Conservation (phyloP, 495 filamentous ascomycete species). For the Aspergillus ostianus region DNA sequence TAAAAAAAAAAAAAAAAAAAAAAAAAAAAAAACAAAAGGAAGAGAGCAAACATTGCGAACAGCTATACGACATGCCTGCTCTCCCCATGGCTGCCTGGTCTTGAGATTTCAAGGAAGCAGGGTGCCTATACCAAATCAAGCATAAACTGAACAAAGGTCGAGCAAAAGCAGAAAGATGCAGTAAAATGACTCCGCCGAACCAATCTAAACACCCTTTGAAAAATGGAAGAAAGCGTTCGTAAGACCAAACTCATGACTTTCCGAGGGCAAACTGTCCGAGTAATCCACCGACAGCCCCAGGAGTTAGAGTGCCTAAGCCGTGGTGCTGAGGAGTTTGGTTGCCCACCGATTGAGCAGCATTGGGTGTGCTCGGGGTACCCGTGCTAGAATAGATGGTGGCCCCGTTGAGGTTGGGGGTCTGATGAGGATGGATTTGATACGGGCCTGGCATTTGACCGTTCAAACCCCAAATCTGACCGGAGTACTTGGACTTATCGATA, state of each 20-base stretch:
- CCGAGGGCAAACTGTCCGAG: conserved; percentile 43
- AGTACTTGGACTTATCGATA: conserved; percentile 69
- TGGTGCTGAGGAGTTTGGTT: conserved; percentile 58
- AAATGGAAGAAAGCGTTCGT: conserved; percentile 3
- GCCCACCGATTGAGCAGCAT: conserved; percentile 52
- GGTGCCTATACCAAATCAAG: conserved; percentile 17
- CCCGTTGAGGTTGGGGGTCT: conserved; percentile 56
- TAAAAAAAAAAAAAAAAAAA: conserved; percentile 9
- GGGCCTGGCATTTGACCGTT: conserved; percentile 57
- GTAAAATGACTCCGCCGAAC: conserved; percentile 24
- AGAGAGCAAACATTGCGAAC: conserved; percentile 1
- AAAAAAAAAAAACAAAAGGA: conserved; percentile 11
- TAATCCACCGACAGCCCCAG: conserved; percentile 64
- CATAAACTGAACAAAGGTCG: conserved; percentile 7
- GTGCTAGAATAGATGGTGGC: conserved; percentile 55
- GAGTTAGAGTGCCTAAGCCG: conserved; percentile 57
- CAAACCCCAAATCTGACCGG: conserved; percentile 87
- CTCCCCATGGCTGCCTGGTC: background rate
- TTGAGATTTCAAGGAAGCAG: background rate
- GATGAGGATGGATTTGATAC: conserved; percentile 43
- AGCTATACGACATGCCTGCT: background rate
- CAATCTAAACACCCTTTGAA: conserved; percentile 19
- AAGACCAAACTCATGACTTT: conserved; percentile 32
- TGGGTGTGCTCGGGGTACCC: conserved; percentile 72
- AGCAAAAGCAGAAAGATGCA: conserved; percentile 16